Percentiles rank a stretch among this genome's conserved stretches.
Evolutionary conservation across 1,139 yeast genomes (phyloP).

Genomic region (Waltiozyma sp.): DNA sequence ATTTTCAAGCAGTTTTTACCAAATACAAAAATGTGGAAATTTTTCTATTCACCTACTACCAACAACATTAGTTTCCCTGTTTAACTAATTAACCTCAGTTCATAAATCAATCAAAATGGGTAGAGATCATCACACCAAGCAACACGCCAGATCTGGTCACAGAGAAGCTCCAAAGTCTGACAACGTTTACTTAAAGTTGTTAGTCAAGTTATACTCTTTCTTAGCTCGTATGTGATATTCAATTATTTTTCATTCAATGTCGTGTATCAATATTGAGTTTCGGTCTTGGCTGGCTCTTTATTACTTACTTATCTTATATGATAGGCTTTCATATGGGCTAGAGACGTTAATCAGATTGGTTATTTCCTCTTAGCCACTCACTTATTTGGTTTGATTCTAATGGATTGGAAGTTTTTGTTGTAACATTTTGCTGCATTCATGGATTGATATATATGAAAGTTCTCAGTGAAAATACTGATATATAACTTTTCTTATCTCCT

Average conservation of each 20-base stretch:
- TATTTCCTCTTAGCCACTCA: background rate
- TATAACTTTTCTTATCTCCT: constrained; percentile 6
- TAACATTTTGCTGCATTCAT: constrained; percentile 1
- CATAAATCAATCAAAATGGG: constrained; percentile 50
- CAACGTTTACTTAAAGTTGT: constrained; percentile 95
- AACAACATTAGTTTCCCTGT: constrained; percentile 1
- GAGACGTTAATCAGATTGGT: background rate
- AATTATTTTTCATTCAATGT: constrained; percentile 1
- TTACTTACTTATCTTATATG: background rate
- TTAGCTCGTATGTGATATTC: constrained; percentile 80
- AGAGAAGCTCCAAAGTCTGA: constrained; percentile 99
- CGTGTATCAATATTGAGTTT: background rate
- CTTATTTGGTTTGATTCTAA: background rate
- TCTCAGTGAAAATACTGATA: constrained; percentile 19
- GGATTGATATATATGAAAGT: constrained; percentile 2
- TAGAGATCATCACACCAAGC: constrained; percentile 94
- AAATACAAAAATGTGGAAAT: constrained; percentile 1
- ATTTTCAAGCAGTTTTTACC: background rate
- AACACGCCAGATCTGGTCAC: constrained; percentile 93
- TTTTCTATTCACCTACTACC: constrained; percentile 2
- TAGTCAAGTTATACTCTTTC: constrained; percentile 97
- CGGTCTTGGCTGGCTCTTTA: background rate
- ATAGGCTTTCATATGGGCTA: background rate
- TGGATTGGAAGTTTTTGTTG: background rate
- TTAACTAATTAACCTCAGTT: background rate